Base-by-base conservation (phyloP, 2,329 filamentous ascomycete genomes). In the Erysiphe pulchra region DNA sequence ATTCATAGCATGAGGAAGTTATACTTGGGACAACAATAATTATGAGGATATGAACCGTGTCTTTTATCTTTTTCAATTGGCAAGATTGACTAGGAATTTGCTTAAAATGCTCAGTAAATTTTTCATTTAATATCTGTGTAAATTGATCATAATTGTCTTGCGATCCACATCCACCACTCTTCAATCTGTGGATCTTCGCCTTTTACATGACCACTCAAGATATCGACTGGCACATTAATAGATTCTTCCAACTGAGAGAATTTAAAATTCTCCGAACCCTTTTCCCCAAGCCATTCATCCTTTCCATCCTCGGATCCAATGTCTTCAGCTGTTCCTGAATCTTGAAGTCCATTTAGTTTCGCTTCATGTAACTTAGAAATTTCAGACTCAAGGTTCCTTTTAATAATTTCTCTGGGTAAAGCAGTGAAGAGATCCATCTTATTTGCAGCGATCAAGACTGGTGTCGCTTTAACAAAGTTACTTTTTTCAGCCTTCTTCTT, bases 351-450 rank as follows among this genome's bases (percentile, higher is more conserved):
- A 62, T 81, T 87, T 54, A 77, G 80, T 58, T 75, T 76, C 37
- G 80, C 81, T 47, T 69, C 67, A 42, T 87, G 73, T 45, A 95
- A 79, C 44, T 79, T 73, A 24, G 77, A 74, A 49, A 95, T 74
- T 60, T 94, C 87, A 12, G 69, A 66, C 63, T 95, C 86, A 13
- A 98, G 66, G 51, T 71, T 73, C 45, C 69, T 68, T 60, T 73
- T 78, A 48, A 94, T 81, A 31, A 92, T 66, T 6, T 71, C 69
- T 0, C 81, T 73, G 0, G 90, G 90, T 45, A 94, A 64, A 8
- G 87, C 84, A 0, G 90, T 94, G 59, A 98, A 98, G 1, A 98
- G 68, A 60, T 98, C 90, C 58, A 85, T 71, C 68, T 98, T 98
- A 63, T 95, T 98, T 46, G 85, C 86, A 1, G 85, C 86, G 32